A percentile compares a stretch with the other conserved stretches of the same genome.
These are phyloP conservation scores for Stemphylium beticola DNA, from an alignment of 2,329 filamentous ascomycete species.

Conservation along the genomic window DNA sequence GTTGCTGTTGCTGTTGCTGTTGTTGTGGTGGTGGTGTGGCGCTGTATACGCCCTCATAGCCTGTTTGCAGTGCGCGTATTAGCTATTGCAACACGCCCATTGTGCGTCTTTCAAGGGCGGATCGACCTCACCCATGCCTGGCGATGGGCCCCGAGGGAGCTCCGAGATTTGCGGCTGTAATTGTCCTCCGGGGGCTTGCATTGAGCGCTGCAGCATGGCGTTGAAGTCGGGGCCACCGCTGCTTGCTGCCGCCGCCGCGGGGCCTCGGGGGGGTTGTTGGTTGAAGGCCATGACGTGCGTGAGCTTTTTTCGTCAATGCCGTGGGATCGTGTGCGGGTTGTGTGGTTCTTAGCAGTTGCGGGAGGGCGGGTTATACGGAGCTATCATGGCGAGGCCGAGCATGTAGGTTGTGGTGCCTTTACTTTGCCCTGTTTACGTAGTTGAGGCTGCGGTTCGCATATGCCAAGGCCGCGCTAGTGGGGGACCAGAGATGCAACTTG, in stretches of 20 bases:
- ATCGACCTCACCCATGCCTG: constrained; percentile 33
- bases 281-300: constrained; percentile 34
- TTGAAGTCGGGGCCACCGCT: constrained; percentile 43
- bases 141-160: constrained; percentile 30
- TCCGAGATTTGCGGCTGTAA: constrained; percentile 29
- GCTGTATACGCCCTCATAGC: constrained; percentile 45
- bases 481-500: not conserved
- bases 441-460: constrained; percentile 14
- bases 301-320: constrained; percentile 6
- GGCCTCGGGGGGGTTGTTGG: constrained; percentile 36
- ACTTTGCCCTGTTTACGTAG: constrained; percentile 17
- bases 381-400: constrained; percentile 41
- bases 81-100: constrained; percentile 16
- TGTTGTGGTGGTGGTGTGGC: constrained; percentile 54
- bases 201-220: constrained; percentile 45
- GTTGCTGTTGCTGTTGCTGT: constrained; percentile 51
- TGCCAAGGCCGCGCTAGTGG: constrained; percentile 23
- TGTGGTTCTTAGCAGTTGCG: constrained; percentile 28
- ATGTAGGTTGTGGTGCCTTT: constrained; percentile 21
- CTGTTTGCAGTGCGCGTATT: constrained; percentile 25
- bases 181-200: constrained; percentile 37
- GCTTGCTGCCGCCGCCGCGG: constrained; percentile 40
- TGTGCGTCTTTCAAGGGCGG: not conserved
- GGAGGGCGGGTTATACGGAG: constrained; percentile 21
- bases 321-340: constrained; percentile 1